Percentiles rank a stretch among this genome's conserved stretches.
phyloP scores from a whole-genome alignment of 352 stramenopile species.

The Globisporangium acanthophoron region DNA sequence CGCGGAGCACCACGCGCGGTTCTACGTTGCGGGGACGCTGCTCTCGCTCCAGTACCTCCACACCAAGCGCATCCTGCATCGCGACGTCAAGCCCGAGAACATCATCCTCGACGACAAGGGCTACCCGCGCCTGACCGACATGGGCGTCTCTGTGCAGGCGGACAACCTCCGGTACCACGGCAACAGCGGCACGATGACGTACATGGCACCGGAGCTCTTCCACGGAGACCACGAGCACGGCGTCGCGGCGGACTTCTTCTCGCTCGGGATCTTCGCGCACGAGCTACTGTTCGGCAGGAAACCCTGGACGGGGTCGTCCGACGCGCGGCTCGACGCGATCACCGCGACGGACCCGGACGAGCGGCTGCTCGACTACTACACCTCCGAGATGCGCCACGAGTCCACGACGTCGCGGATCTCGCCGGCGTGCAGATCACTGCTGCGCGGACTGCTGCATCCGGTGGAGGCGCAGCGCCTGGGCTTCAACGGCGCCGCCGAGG shows the following conservation, averaged over 20 bases:
- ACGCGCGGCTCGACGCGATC: conserved; percentile 28
- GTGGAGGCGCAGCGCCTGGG: conserved; percentile 39
- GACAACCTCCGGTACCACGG: conserved; percentile 34
- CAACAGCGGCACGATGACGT: conserved; percentile 56
- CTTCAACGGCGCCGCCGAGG: conserved; percentile 23
- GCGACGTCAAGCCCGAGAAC: conserved; percentile 85
- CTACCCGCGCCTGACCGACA: conserved; percentile 65
- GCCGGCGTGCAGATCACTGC: conserved; percentile 28
- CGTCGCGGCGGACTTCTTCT: conserved; percentile 54
- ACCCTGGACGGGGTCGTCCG: conserved; percentile 33
- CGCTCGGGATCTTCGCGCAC: conserved; percentile 46
- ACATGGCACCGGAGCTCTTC: conserved; percentile 77
- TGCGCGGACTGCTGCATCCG: conserved; percentile 47
- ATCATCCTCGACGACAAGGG: conserved; percentile 78
- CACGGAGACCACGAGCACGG: conserved; percentile 45
- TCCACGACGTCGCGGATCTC: conserved; percentile 22
- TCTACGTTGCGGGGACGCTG: conserved; percentile 57
- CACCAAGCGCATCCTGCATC: conserved; percentile 56
- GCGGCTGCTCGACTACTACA: conserved; percentile 36
- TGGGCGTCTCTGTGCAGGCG: conserved; percentile 63
- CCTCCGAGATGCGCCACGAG: conserved; percentile 33
- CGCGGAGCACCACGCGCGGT: conserved; percentile 34
- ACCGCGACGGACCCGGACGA: conserved; percentile 22
- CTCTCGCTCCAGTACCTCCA: conserved; percentile 71
- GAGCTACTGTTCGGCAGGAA: conserved; percentile 45